These are phyloP conservation scores for Candida krabiensis DNA, from an alignment of 805 yeast species.

Conservation along the genomic window DNA sequence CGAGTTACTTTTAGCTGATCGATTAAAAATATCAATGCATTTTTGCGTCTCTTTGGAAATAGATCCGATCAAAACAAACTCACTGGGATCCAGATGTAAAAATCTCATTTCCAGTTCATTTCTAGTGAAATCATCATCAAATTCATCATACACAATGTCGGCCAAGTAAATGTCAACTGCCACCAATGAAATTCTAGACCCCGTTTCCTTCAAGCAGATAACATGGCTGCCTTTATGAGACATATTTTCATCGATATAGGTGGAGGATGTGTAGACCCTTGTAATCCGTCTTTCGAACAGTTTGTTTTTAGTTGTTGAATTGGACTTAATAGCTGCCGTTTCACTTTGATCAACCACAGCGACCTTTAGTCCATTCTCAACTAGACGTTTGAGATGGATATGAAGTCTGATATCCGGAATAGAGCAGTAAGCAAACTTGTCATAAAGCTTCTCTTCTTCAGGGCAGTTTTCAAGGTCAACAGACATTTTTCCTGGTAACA, in stretches of 20 bases:
- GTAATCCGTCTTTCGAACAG: constrained; percentile 71
- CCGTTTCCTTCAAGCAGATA: constrained; percentile 40
- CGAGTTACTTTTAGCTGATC: constrained; percentile 1
- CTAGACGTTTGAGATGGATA: constrained; percentile 70
- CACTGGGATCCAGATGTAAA: constrained; percentile 74
- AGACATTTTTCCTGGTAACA: constrained; percentile 66
- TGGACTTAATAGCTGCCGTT: constrained; percentile 68
- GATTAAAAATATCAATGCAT: constrained; percentile 22
- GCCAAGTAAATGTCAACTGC: constrained; percentile 76
- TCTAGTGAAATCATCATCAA: constrained; percentile 58
- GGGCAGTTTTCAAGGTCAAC: constrained; percentile 44
- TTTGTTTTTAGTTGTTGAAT: constrained; percentile 47
- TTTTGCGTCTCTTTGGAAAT: constrained; percentile 35
- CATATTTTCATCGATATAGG: constrained; percentile 58
- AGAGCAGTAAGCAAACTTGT: constrained; percentile 76
- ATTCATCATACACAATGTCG: constrained; percentile 68
- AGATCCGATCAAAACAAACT: constrained; percentile 52
- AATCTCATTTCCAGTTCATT: constrained; percentile 72
- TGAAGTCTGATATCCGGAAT: constrained; percentile 79
- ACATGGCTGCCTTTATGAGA: constrained; percentile 41
- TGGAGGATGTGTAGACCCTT: constrained; percentile 76
- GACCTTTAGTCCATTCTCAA: constrained; percentile 73
- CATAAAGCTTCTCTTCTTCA: constrained; percentile 44
- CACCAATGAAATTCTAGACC: constrained; percentile 43
- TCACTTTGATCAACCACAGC: constrained; percentile 88